phyloP scores from a whole-genome alignment of 1,139 yeast genomes.

The Diutina catenulata region DNA sequence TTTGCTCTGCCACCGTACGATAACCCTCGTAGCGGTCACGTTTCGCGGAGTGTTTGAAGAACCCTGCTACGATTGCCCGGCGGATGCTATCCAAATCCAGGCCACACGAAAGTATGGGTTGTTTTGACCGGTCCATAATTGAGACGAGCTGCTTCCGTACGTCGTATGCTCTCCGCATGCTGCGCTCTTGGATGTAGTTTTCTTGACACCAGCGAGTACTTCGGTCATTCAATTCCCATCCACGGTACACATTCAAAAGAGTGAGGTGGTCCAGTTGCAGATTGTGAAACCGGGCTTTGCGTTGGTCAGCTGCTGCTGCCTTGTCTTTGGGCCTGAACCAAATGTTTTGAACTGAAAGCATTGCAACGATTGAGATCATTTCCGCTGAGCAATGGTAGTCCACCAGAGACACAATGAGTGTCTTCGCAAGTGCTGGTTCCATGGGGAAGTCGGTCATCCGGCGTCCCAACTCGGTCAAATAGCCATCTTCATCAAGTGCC shows the following conservation, averaged over 20 bases:
- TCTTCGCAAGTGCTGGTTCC: slow-evolving; percentile 85
- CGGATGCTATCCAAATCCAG: slow-evolving; percentile 52
- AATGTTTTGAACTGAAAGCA: slow-evolving; percentile 81
- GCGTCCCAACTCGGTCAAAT: slow-evolving; percentile 61
- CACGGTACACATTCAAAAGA: slow-evolving; percentile 63
- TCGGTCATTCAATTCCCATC: slow-evolving; percentile 58
- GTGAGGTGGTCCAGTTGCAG: slow-evolving; percentile 84
- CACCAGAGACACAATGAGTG: slow-evolving; percentile 50
- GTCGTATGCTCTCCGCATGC: slow-evolving; percentile 66
- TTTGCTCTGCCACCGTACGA: slow-evolving; percentile 63
- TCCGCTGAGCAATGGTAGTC: slow-evolving; percentile 74
- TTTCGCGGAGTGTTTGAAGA: slow-evolving; percentile 75
- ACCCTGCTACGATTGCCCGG: slow-evolving; percentile 74
- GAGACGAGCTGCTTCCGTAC: slow-evolving; percentile 59
- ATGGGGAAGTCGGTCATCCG: slow-evolving; percentile 91
- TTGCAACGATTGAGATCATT: slow-evolving; percentile 73
- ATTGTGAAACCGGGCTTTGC: slow-evolving; percentile 65
- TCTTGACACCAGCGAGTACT: slow-evolving; percentile 72
- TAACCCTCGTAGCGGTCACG: slow-evolving; percentile 62
- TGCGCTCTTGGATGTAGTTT: slow-evolving; percentile 72
- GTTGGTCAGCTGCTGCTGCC: slow-evolving; percentile 54
- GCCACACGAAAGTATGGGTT: slow-evolving; percentile 48
- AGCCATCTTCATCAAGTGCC: slow-evolving; percentile 74
- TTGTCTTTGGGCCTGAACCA: slow-evolving; percentile 80
- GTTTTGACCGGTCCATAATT: slow-evolving; percentile 47